phyloP scores from a whole-genome alignment of 768 basidiomycete species.

The Boletus speciosus region DNA sequence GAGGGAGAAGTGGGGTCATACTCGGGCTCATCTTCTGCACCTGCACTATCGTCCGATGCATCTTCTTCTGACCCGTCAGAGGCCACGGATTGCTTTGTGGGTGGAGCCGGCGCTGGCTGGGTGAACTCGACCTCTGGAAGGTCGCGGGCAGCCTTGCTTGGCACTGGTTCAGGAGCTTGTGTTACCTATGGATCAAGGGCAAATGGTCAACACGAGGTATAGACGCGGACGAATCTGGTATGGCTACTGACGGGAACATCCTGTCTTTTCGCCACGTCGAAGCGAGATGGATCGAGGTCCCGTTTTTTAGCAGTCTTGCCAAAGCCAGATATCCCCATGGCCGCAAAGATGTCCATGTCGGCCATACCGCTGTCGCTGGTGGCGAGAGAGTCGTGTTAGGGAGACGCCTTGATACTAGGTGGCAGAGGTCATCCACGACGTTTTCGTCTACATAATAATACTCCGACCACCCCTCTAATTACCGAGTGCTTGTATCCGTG shows the following conservation, averaged over 20 bases:
- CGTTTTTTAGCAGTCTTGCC: constrained; percentile 70
- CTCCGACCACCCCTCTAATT: constrained; percentile 19
- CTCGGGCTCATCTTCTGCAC: constrained; percentile 40
- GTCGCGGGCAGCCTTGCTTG: constrained; percentile 9
- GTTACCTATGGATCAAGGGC: constrained; percentile 11
- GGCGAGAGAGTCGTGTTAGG: not conserved
- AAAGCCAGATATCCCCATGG: constrained; percentile 84
- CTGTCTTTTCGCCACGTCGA: constrained; percentile 70
- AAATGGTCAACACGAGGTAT: constrained; percentile 22
- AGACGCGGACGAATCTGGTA: not conserved
- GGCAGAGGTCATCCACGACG: constrained; percentile 16
- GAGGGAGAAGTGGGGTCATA: constrained; percentile 48
- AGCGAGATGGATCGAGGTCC: constrained; percentile 69
- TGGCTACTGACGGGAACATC: constrained; percentile 32
- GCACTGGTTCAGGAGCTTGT: constrained; percentile 14
- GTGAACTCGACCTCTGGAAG: constrained; percentile 21
- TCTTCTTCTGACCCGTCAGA: constrained; percentile 20
- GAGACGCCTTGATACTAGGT: not conserved
- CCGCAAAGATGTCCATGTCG: constrained; percentile 68
- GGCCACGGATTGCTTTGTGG: not conserved
- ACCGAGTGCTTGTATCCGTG: not conserved
- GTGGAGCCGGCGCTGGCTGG: constrained; percentile 10
- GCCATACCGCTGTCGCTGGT: constrained; percentile 35
- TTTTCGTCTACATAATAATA: constrained; percentile 8
- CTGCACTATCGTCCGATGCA: constrained; percentile 23